These are phyloP conservation scores for Nakazawaea populi DNA, from an alignment of 805 yeast species.

Conservation along the genomic window DNA sequence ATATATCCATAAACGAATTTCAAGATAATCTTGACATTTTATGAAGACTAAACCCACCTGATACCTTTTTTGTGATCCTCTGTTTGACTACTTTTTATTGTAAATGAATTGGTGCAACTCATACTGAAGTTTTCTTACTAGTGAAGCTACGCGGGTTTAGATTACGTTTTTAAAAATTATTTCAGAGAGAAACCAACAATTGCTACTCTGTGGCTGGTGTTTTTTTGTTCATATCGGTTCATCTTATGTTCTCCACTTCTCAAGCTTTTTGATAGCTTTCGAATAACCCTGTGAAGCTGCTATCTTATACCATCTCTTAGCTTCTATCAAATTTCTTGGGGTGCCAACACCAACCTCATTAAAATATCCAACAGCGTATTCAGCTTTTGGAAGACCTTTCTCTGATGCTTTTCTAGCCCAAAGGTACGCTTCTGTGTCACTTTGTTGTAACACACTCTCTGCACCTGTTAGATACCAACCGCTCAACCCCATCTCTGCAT, in stretches of 20 bases:
- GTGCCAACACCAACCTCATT: slow-evolving; percentile 63
- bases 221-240: background rate
- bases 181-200: background rate
- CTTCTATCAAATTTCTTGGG: slow-evolving; percentile 32
- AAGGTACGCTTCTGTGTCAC: slow-evolving; percentile 58
- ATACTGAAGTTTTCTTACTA: no score
- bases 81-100: no score
- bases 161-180: no score
- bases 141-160: no score
- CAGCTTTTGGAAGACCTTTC: slow-evolving; percentile 54
- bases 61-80: no score
- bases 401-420: slow-evolving; percentile 65
- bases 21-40: no score
- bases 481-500: slow-evolving; percentile 65
- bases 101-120: no score
- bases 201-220: no score
- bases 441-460: slow-evolving; percentile 41
- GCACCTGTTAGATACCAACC: slow-evolving; percentile 80
- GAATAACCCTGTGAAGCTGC: slow-evolving; percentile 62
- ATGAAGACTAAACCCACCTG: no score
- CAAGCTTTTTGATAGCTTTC: slow-evolving; percentile 40
- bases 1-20: no score
- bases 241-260: slow-evolving; percentile 3
- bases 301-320: slow-evolving; percentile 43
- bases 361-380: slow-evolving; percentile 65